Percentiles rank a stretch among this genome's conserved stretches.
These are phyloP conservation scores for Gremmenia infestans DNA, from an alignment of 2,329 filamentous ascomycete species.

Conservation along the genomic window DNA sequence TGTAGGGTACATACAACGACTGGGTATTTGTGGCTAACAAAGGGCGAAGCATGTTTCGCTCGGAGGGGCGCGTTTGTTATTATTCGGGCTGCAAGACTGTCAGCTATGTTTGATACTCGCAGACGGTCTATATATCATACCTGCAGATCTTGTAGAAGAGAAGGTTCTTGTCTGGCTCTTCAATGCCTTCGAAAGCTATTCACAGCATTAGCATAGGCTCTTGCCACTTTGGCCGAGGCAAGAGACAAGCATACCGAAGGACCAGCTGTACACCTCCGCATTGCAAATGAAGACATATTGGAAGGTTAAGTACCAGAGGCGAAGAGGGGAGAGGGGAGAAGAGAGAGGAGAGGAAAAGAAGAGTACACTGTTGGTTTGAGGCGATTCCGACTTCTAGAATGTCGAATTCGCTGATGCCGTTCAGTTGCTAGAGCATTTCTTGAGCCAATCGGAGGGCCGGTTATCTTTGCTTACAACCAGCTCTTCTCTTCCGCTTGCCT, in stretches of 20 bases:
- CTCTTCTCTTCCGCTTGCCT: not conserved
- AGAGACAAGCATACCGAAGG: constrained; percentile 46
- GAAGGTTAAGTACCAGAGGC: constrained; percentile 4
- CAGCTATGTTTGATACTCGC: constrained; percentile 10
- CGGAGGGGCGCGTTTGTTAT: constrained; percentile 80
- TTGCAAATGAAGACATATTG: constrained; percentile 61
- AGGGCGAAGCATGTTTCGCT: constrained; percentile 87
- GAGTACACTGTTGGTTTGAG: constrained; percentile 1
- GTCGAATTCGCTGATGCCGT: constrained; percentile 12
- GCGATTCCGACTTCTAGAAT: constrained; percentile 10
- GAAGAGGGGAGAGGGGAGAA: constrained; percentile 13
- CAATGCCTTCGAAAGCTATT: constrained; percentile 32
- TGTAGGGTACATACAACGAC: constrained; percentile 62
- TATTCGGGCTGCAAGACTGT: constrained; percentile 61
- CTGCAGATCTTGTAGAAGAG: constrained; percentile 77
- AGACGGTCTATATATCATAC: constrained; percentile 42
- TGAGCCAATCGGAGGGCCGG: constrained; percentile 13
- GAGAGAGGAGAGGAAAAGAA: not conserved
- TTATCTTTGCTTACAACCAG: constrained; percentile 12
- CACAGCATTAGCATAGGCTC: constrained; percentile 20
- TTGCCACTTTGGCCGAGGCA: constrained; percentile 8
- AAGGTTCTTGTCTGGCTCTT: constrained; percentile 70
- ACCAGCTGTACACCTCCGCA: constrained; percentile 54
- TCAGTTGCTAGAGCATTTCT: constrained; percentile 17
- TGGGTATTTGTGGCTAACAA: constrained; percentile 85